phyloP scores from a whole-genome alignment of 352 stramenopile genomes.

The Phytophthora colocasiae region DNA sequence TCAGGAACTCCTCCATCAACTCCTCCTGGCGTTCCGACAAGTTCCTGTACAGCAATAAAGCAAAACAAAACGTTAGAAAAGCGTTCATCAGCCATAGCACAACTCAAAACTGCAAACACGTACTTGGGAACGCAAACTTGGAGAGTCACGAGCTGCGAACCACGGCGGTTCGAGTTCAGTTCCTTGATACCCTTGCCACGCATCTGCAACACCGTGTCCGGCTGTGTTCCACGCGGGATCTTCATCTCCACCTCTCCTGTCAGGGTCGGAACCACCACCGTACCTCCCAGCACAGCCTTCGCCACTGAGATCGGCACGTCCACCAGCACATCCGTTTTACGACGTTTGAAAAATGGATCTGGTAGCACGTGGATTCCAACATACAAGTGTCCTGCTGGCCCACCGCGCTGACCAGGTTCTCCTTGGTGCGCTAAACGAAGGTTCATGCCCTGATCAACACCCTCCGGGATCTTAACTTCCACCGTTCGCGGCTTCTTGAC shows the following conservation, averaged over 20 bases:
- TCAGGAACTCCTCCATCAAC: conserved; percentile 95
- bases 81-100: background rate
- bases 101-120: conserved; percentile 26
- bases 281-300: conserved; percentile 93
- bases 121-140: conserved; percentile 96
- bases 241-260: conserved; percentile 98
- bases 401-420: conserved; percentile 84
- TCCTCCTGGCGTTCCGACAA: conserved; percentile 95
- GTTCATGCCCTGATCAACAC: conserved; percentile 97
- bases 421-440: conserved; percentile 94
- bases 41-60: conserved; percentile 49
- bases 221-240: conserved; percentile 95
- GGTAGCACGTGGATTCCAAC: conserved; percentile 94
- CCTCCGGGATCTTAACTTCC: conserved; percentile 94
- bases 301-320: conserved; percentile 94
- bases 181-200: conserved; percentile 96
- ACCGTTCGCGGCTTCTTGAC: conserved; percentile 94
- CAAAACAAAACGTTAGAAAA: conserved; percentile 6
- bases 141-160: conserved; percentile 97
- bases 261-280: conserved; percentile 97
- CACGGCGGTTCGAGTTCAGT: conserved; percentile 92
- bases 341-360: conserved; percentile 96
- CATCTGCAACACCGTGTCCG: conserved; percentile 96
- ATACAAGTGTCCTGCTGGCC: conserved; percentile 93
- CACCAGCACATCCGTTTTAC: conserved; percentile 95